These are phyloP conservation scores for Mycena galopus DNA, from an alignment of 768 basidiomycete genomes.

Conservation along the genomic window DNA sequence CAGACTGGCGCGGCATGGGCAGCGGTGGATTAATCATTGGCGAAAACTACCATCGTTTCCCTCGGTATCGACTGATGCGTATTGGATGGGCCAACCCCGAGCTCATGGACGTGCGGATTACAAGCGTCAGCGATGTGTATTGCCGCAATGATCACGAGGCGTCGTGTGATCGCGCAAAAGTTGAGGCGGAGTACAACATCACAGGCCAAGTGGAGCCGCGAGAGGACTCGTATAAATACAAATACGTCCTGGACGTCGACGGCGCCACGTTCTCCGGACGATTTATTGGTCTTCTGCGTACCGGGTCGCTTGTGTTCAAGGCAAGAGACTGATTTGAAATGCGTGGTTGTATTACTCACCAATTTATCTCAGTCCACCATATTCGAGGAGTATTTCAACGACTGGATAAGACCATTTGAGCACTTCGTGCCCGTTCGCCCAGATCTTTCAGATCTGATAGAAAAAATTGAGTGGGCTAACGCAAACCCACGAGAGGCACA, in stretches of 20 bases:
- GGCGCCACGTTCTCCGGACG: slow-evolving; percentile 2
- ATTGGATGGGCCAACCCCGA: neutral
- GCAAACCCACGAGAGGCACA: slow-evolving; percentile 1
- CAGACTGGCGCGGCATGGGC: slow-evolving; percentile 27
- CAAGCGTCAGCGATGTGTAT: neutral
- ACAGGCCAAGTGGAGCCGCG: neutral
- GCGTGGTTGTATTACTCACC: too few species aligned
- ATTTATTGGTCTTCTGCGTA: neutral
- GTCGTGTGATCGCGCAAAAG: neutral
- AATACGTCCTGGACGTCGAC: slow-evolving; percentile 14
- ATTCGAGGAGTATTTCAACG: neutral
- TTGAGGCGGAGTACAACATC: neutral
- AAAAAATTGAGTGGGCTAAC: neutral
- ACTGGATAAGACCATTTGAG: neutral
- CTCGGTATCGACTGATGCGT: slow-evolving; percentile 9
- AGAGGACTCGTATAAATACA: neutral
- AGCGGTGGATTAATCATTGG: slow-evolving; percentile 16
- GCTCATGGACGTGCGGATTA: slow-evolving; percentile 14
- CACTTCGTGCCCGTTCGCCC: neutral
- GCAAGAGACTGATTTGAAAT: neutral
- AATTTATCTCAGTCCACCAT: neutral
- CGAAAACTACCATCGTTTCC: slow-evolving; percentile 26
- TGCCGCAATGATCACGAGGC: neutral
- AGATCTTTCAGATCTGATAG: neutral
- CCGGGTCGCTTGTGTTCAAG: slow-evolving; percentile 20